Evolutionary conservation across 2,329 filamentous ascomycete genomes (phyloP), one percentile per base, ranked within the genome.

Genomic region (Bipolaris cookei): DNA sequence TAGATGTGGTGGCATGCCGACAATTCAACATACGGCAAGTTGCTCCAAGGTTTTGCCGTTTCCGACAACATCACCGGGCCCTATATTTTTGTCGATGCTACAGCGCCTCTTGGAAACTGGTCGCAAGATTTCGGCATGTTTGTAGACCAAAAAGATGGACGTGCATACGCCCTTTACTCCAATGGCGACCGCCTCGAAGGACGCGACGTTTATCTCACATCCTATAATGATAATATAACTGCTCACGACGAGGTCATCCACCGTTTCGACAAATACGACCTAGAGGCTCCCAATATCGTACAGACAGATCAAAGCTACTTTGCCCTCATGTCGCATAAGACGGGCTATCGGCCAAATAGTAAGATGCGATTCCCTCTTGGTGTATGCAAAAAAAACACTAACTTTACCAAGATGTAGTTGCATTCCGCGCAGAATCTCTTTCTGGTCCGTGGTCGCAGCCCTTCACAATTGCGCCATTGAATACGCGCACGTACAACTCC

Each of bases 1-100:
- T 55, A 81, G 78, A 84, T 84, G 83, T 82, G 82, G 80, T 87
- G 84, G 84, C 84, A 87, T 58, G 84, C 84, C 28, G 84, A 86
- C 58, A 85, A 87, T 58, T 79, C 79, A 6, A 82, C 79, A 0
- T 87, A 87, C 58, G 82, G 83, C 7, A 78, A 81, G 62, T 78
- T 86, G 0, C 78, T 86, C 0, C 84, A 87, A 70, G 84, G 84
- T 0, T 75, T 86, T 32, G 84, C 84, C 3, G 80, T 80, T 1
- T 79, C 84, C 0, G 80, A 84, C 52, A 80, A 78, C 25, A 81
- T 84, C 52, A 77, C 76, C 0, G 84, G 84, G 0, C 84, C 84
- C 0, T 86, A 86, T 67, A 78, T 66, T 1, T 86, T 86, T 56
- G 76, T 84, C 13, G 78, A 82, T 38, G 85, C 83, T 1, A 82